These are phyloP conservation scores for Alternaria novae-zelandiae DNA, from an alignment of 2,329 filamentous ascomycete genomes.

Conservation along the genomic window DNA sequence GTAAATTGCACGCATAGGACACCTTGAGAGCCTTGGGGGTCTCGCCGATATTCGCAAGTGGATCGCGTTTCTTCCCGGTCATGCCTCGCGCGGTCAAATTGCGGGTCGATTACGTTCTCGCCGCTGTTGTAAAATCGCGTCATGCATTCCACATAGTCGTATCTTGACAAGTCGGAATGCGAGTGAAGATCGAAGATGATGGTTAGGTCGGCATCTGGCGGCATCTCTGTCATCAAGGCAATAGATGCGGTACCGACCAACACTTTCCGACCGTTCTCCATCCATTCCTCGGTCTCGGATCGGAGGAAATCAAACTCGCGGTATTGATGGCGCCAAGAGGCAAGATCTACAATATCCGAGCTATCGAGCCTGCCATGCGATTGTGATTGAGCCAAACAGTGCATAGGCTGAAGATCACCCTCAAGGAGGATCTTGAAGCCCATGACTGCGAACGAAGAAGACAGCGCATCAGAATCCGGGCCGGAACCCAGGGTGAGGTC, in stretches of 20 bases:
- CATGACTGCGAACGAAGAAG: conserved; percentile 30
- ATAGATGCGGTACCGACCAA: conserved; percentile 52
- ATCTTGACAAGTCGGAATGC: conserved; percentile 39
- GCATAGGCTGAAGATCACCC: conserved; percentile 42
- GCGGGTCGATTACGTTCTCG: conserved; percentile 25
- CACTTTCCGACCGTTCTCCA: conserved; percentile 39
- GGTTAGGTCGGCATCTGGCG: conserved; percentile 41
- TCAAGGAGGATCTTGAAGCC: conserved; percentile 53
- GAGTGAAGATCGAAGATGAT: conserved; percentile 44
- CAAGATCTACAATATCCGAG: conserved; percentile 39
- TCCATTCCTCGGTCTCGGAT: conserved; percentile 26
- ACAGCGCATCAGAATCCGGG: conserved; percentile 11
- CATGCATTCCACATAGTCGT: conserved; percentile 38
- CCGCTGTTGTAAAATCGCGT: conserved; percentile 46
- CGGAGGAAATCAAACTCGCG: conserved; percentile 38
- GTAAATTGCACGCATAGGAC: conserved; percentile 48
- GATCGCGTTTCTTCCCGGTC: conserved; percentile 32
- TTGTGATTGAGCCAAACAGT: conserved; percentile 49
- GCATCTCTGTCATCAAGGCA: conserved; percentile 49
- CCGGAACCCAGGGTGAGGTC: conserved; percentile 16
- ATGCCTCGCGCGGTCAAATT: conserved; percentile 26
- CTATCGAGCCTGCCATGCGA: conserved; percentile 37
- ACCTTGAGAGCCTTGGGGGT: conserved; percentile 22
- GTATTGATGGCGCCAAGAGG: conserved; percentile 43
- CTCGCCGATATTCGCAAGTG: conserved; percentile 26